Percentiles rank a stretch among this genome's conserved stretches.
These are phyloP conservation scores for Pythium grandisporangium DNA, from an alignment of 352 stramenopile species.

Conservation along the genomic window DNA sequence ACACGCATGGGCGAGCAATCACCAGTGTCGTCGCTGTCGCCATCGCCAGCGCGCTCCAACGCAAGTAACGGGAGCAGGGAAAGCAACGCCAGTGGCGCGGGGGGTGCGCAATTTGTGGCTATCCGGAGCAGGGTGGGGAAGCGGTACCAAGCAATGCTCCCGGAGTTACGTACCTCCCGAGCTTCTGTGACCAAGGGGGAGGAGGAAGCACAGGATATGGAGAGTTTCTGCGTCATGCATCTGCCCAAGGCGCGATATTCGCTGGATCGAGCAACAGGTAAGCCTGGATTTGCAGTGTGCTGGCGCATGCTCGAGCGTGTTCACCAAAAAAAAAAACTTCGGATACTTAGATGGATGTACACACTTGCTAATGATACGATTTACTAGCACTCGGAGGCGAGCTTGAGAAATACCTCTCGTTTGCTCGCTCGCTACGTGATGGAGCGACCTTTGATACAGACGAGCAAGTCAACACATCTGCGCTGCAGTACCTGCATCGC, in stretches of 20 bases:
- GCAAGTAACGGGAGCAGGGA: constrained; percentile 7
- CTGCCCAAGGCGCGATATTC: constrained; percentile 27
- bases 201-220: constrained; percentile 16
- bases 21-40: too few species aligned
- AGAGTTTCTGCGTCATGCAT: constrained; percentile 17
- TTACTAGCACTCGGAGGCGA: constrained; percentile 37
- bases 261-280: constrained; percentile 45
- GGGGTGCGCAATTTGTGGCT: constrained; percentile 39
- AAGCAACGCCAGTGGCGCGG: neutral
- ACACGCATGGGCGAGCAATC: constrained; percentile 5
- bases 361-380: neutral
- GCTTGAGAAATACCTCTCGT: constrained; percentile 73
- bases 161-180: too few species aligned
- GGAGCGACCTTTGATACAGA: constrained; percentile 73
- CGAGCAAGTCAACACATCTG: constrained; percentile 60
- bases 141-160: constrained; percentile 69
- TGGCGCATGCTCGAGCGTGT: neutral
- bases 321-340: too few species aligned
- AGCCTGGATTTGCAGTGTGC: constrained; percentile 2
- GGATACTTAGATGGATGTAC: too few species aligned
- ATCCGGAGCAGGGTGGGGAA: constrained; percentile 73
- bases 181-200: too few species aligned
- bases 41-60: too few species aligned
- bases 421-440: constrained; percentile 63
- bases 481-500: constrained; percentile 69